Percentiles rank a stretch among this genome's conserved stretches.
Evolutionary conservation across 768 basidiomycete species (phyloP).

Genomic region (Rhizopogon roseolus): DNA sequence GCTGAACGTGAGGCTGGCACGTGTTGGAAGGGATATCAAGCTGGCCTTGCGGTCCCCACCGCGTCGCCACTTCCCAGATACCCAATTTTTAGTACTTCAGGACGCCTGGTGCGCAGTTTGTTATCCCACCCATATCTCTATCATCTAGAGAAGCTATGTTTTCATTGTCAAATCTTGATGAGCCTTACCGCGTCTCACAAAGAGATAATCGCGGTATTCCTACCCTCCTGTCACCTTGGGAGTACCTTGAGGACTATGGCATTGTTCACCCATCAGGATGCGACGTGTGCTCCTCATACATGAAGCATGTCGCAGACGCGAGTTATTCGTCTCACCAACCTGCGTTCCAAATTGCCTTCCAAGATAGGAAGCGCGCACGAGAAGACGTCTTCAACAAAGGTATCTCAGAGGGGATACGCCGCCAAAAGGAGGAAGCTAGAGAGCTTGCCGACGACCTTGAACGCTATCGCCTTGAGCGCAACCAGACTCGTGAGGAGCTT

Average conservation of each 20-base stretch:
- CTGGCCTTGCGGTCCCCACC: constrained; percentile 4
- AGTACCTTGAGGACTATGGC: constrained; percentile 34
- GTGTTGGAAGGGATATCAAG: constrained; percentile 26
- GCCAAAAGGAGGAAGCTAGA: constrained; percentile 34
- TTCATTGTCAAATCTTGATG: constrained; percentile 27
- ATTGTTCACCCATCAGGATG: constrained; percentile 37
- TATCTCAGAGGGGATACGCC: constrained; percentile 33
- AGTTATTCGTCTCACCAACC: constrained; percentile 32
- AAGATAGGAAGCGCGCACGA: constrained; percentile 33
- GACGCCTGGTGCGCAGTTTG: constrained; percentile 16
- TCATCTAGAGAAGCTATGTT: constrained; percentile 19
- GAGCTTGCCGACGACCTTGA: constrained; percentile 30
- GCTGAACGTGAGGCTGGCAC: constrained; percentile 23
- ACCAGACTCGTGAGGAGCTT: constrained; percentile 29
- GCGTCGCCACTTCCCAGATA: constrained; percentile 13
- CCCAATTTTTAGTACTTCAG: constrained; percentile 9
- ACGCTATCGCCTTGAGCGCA: constrained; percentile 29
- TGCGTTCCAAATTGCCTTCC: constrained; percentile 36
- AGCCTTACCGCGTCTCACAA: constrained; percentile 21
- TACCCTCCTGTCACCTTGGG: constrained; percentile 33
- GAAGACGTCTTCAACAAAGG: constrained; percentile 37
- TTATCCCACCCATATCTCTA: constrained; percentile 3
- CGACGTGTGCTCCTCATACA: constrained; percentile 32
- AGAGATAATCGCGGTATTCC: constrained; percentile 28
- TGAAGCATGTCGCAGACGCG: constrained; percentile 35